Evolutionary conservation across 108 stramenopile species (phyloP), one percentile per base, ranked within the genome.

Genomic region (Epithemia pelagica): DNA sequence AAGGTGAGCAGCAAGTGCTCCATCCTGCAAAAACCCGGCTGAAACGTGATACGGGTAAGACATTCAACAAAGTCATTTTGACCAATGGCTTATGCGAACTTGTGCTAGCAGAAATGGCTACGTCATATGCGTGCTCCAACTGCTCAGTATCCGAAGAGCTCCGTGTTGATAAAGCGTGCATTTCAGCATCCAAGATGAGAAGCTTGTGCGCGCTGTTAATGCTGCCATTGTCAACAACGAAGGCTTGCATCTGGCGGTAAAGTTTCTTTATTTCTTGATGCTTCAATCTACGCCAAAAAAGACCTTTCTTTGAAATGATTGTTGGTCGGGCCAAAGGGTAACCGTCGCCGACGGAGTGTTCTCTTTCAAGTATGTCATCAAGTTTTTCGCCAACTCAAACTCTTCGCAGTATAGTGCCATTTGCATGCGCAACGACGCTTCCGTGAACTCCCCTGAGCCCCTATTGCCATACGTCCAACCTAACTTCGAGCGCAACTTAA

Each of bases 1-100:
- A 46, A 46, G 37, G 15, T 46, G 37, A 15, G 37, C 37, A 10
- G 56, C 56, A 5, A 57, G 21, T 5, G 56, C 56, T 26, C 26
- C 26, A 26, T 57, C 56, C 21, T 57, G 56, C n/a, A 57, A 23
- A 57, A 57, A 57, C 21, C 56, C 56, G 21, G 56, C 56, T 46
- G n/a, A n/a, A n/a, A n/a, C n/a, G n/a, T n/a, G n/a, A n/a, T n/a
- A n/a, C n/a, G n/a, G n/a, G n/a, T n/a, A n/a, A n/a, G n/a, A n/a
- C n/a, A n/a, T n/a, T n/a, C n/a, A n/a, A n/a, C 37, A 15, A 46
- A 46, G 37, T 46, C 37, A 46, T 46, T 46, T 15, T 46, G 5
- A 46, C 37, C 37, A n/a, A n/a, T n/a, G n/a, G n/a, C n/a, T n/a
- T n/a, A n/a, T n/a, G n/a, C n/a, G n/a, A n/a, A 10, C 37, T 46